These are phyloP conservation scores for Arachis monticola DNA, from an alignment of 331 rosid species.

Conservation along the genomic window DNA sequence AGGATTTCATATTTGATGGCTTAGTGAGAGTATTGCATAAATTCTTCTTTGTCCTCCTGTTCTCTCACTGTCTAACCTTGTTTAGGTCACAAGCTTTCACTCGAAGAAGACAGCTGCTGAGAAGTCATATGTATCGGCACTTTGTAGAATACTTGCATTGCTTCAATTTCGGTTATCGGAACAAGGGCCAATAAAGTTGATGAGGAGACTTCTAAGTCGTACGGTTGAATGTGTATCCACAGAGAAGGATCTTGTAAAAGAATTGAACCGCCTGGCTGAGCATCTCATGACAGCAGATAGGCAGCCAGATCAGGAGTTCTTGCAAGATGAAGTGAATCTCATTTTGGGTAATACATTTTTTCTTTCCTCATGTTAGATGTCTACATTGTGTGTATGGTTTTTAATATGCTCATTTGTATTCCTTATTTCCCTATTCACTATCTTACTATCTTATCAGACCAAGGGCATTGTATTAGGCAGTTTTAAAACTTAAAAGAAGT, in stretches of 20 bases:
- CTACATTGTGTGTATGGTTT: neutral
- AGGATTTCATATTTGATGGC: slow-evolving; percentile 24
- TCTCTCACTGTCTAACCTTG: slow-evolving; percentile 35
- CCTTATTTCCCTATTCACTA: slow-evolving; percentile 11
- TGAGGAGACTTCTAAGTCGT: slow-evolving; percentile 64
- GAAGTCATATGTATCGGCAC: slow-evolving; percentile 73
- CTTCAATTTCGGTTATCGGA: slow-evolving; percentile 76
- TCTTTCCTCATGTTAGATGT: neutral
- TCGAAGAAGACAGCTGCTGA: slow-evolving; percentile 80
- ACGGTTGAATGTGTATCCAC: slow-evolving; percentile 57
- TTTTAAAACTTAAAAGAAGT: neutral
- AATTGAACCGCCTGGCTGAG: slow-evolving; percentile 72
- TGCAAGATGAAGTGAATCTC: slow-evolving; percentile 64
- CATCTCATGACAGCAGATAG: slow-evolving; percentile 59
- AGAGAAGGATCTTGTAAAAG: slow-evolving; percentile 83
- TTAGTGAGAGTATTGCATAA: neutral
- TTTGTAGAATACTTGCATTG: slow-evolving; percentile 67
- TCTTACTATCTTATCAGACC: neutral
- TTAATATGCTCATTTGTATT: slow-evolving; percentile 7
- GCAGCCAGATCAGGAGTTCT: slow-evolving; percentile 62
- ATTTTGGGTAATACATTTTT: slow-evolving; percentile 65
- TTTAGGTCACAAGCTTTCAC: slow-evolving; percentile 70
- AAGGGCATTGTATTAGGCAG: slow-evolving; percentile 1
- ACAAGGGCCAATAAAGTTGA: slow-evolving; percentile 68
- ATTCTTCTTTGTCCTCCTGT: neutral